A percentile compares a stretch with the other conserved stretches of the same genome.
Evolutionary conservation across 352 stramenopile genomes (phyloP).

Genomic region (Blastocystis sp.): DNA sequence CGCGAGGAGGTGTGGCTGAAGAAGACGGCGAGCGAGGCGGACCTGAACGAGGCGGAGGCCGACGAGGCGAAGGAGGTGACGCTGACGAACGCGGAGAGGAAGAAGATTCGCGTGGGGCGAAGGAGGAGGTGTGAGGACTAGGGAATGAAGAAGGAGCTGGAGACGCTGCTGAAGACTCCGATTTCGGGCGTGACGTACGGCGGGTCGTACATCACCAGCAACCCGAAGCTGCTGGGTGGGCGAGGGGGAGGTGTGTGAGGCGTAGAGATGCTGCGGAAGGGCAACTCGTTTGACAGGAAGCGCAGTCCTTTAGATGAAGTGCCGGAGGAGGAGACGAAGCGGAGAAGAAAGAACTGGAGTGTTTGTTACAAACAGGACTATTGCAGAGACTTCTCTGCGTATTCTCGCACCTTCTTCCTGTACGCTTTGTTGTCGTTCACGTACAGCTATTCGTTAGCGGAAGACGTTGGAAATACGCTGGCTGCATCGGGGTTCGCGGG

Average conservation of each 20-base stretch:
- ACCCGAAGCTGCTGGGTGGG: conserved; percentile 60
- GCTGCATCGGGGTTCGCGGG: conserved; percentile 61
- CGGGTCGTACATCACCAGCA: conserved; percentile 56
- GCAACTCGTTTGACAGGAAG: conserved; percentile 31
- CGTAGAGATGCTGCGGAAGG: conserved; percentile 42
- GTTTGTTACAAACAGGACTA: conserved; percentile 45
- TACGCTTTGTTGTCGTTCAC: conserved; percentile 56
- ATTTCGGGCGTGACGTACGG: background rate
- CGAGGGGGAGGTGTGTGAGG: background rate
- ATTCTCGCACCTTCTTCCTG: conserved; percentile 42
- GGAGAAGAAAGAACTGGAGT: conserved; percentile 6
- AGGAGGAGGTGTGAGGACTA: background rate
- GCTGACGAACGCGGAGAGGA: conserved; percentile 48
- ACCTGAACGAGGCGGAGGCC: conserved; percentile 7
- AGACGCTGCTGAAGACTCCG: conserved; percentile 7
- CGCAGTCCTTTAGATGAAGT: conserved; percentile 55
- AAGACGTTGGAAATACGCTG: background rate
- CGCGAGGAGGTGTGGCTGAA: conserved; percentile 58
- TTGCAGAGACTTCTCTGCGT: conserved; percentile 59
- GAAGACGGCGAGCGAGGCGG: conserved; percentile 43
- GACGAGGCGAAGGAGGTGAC: conserved; percentile 15
- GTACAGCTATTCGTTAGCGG: conserved; percentile 19
- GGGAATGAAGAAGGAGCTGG: conserved; percentile 49
- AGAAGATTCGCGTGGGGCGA: conserved; percentile 43
- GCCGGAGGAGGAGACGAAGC: background rate